Evolutionary conservation across 2,329 filamentous ascomycete species (phyloP).

Genomic region (Fusarium tanahbumbuense): DNA sequence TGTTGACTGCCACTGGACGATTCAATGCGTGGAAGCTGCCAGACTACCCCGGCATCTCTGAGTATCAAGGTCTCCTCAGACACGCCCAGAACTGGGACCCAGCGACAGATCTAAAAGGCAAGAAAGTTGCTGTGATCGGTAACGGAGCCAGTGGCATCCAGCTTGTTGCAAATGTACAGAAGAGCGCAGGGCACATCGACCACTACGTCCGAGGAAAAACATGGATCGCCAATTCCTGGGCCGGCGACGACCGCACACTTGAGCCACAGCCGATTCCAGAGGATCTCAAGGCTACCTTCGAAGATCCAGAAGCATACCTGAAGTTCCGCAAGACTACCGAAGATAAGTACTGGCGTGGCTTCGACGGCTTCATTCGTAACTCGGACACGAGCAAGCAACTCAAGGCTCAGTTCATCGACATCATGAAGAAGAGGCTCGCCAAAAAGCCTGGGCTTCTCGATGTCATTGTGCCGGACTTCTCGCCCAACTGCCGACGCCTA

Average conservation of each 20-base stretch:
- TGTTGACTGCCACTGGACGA: slow-evolving; percentile 71
- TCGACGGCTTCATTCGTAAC: not conserved
- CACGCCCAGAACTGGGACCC: slow-evolving; percentile 8
- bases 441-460: not conserved
- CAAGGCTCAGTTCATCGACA: not conserved
- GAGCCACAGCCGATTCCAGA: not conserved
- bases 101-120: not conserved
- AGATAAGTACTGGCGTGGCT: not conserved
- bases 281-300: not conserved
- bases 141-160: slow-evolving; percentile 8
- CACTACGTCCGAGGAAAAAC: slow-evolving; percentile 1
- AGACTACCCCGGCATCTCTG: slow-evolving; percentile 65
- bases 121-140: slow-evolving; percentile 1
- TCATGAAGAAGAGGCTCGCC: not conserved
- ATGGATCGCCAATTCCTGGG: not conserved
- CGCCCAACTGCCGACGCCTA: slow-evolving; percentile 70
- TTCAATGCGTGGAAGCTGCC: slow-evolving; percentile 67
- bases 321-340: not conserved
- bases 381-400: not conserved
- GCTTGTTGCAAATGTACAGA: not conserved
- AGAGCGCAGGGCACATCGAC: not conserved
- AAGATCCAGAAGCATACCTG: not conserved
- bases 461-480: slow-evolving; percentile 63
- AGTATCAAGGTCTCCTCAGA: slow-evolving; percentile 54
- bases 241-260: not conserved